phyloP scores from a whole-genome alignment of 2,329 filamentous ascomycete genomes.

The Escovopsis sp. region DNA sequence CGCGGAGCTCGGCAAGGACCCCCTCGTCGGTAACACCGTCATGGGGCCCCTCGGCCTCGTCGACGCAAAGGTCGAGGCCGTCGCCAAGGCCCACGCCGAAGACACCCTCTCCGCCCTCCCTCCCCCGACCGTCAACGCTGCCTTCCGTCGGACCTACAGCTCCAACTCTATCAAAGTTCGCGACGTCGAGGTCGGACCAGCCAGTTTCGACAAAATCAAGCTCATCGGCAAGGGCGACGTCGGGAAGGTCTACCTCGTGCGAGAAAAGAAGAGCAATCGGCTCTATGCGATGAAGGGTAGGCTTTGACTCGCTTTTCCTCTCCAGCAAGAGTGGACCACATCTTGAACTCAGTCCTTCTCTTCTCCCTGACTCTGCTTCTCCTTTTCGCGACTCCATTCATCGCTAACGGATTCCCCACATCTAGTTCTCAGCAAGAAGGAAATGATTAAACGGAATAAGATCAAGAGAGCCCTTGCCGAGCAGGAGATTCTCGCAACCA shows the following conservation, averaged over 20 bases:
- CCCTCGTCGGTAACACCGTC: constrained; percentile 39
- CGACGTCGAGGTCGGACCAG: constrained; percentile 87
- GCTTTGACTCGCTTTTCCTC: too few relatives aligned
- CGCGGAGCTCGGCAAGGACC: constrained; percentile 74
- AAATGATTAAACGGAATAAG: constrained; percentile 99
- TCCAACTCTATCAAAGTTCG: constrained; percentile 98
- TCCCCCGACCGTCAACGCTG: constrained; percentile 49
- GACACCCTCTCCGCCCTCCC: constrained; percentile 47
- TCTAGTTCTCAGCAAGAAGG: constrained; percentile 92
- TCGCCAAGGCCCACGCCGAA: constrained; percentile 23
- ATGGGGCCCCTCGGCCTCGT: constrained; percentile 24
- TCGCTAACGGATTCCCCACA: background rate
- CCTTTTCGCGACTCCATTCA: too few relatives aligned
- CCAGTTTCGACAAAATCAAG: constrained; percentile 99
- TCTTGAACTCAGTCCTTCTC: too few relatives aligned
- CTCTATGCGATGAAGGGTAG: constrained; percentile 97
- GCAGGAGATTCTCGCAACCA: constrained; percentile 94
- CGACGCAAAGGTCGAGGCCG: constrained; percentile 15
- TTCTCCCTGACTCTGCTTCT: too few relatives aligned
- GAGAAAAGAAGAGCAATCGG: constrained; percentile 92
- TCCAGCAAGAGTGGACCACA: too few relatives aligned
- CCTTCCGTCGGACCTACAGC: constrained; percentile 91
- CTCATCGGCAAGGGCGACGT: constrained; percentile 98
- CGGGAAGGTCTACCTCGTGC: constrained; percentile 92
- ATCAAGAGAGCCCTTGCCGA: constrained; percentile 96